Conservation (phyloP, 2,329 filamentous ascomycete species). For the Cadophora sp. region DNA sequence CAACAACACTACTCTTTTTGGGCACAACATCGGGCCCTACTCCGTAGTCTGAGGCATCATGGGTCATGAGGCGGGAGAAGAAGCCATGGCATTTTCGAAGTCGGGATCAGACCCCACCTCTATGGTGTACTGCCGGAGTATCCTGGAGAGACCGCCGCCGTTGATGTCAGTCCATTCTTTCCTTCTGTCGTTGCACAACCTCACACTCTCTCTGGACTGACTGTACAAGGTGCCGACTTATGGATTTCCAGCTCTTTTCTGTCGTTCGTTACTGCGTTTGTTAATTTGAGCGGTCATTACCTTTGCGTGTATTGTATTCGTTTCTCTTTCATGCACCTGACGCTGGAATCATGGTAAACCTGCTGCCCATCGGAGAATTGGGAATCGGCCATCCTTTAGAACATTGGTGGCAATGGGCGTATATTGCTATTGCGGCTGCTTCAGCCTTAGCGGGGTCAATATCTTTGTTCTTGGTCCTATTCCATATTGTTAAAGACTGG, state of each 20-base stretch:
- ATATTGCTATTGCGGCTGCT: slow-evolving; percentile 16
- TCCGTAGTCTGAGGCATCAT: not conserved
- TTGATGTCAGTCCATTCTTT: slow-evolving; percentile 9
- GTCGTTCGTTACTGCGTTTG: slow-evolving; percentile 5
- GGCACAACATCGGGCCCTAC: not conserved
- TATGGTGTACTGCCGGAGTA: not conserved
- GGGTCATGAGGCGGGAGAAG: slow-evolving; percentile 14
- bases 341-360: slow-evolving; percentile 9
- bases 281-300: slow-evolving; percentile 8
- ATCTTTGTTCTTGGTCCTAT: slow-evolving; percentile 6
- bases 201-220: not conserved
- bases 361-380: slow-evolving; percentile 10
- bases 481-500: slow-evolving; percentile 9
- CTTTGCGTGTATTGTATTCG: not conserved
- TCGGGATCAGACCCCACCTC: slow-evolving; percentile 5
- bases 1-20: slow-evolving; percentile 1
- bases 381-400: slow-evolving; percentile 15
- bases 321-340: not conserved
- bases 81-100: slow-evolving; percentile 16
- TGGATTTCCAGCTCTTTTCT: not conserved
- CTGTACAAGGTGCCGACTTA: not conserved
- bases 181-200: not conserved
- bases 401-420: slow-evolving; percentile 22
- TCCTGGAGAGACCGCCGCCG: slow-evolving; percentile 2
- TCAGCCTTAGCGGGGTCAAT: slow-evolving; percentile 15